Evolutionary conservation across 2,329 filamentous ascomycete genomes (phyloP), one percentile per base, ranked within the genome.

Genomic region (Sarocladiaceae sp.): DNA sequence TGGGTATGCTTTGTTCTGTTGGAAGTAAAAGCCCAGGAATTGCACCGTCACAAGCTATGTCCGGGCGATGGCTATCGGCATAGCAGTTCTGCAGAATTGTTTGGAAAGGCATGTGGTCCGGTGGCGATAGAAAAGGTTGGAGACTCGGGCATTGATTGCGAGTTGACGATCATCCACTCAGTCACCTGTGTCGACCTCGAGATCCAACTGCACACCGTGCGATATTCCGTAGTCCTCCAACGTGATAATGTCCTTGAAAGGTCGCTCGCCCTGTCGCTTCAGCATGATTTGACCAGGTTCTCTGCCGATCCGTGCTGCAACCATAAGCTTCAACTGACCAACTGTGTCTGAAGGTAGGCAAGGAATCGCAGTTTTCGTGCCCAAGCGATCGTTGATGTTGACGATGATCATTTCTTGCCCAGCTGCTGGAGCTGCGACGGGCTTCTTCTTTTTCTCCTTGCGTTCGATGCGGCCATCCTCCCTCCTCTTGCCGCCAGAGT

Each of bases 221-320:
- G 87, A 90, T 53, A 97, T 85, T n/a, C 89, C 90, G 70, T 97
- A 97, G 71, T 97, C 93, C 63, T 89, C 89, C 60, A 97, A 69
- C 29, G 84, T 92, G 55, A 97, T 78, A 60, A 87, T 82, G 65
- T 97, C 92, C 75, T 96, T 97, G 68, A 97, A 97, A 22, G 93
- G 92, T 58, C 92, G 74, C 72, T 97, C 90, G 12, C 92, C 90
- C 71, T 97, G 93, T 59, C 93, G 78, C 76, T 95, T 94, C 54
- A 97, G 71, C 71, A 97, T 77, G 57, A 97, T 96, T 72, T 97
- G 90, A 64, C 93, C 88, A 40, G 92, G 87, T 60, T 95, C 86
- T 31, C 93, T 82, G 2, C 93, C 93, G 61, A 97, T 95, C 56
- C 88, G 82, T 36, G 89, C 89, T 4, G 92, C 92, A 22, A 97